Percentiles rank a stretch among this genome's conserved stretches.
Evolutionary conservation across 1,139 yeast species (phyloP).

Genomic region (Protomyces macrosporus): DNA sequence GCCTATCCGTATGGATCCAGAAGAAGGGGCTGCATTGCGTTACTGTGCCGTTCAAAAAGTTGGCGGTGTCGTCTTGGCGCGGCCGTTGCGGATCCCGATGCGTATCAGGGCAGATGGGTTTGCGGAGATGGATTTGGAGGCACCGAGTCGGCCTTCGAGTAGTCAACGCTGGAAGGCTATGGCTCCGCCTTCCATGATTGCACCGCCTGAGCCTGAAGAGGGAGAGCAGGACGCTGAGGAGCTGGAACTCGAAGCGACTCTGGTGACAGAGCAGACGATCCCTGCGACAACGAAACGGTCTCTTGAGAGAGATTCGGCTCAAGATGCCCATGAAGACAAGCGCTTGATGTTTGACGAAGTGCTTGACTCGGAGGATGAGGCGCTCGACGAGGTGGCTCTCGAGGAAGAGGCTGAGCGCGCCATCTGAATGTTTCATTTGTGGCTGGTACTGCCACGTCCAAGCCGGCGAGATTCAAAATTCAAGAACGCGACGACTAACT

Average conservation of each 20-base stretch:
- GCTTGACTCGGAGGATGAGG: background rate
- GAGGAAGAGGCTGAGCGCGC: background rate
- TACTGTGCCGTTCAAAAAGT: constrained; percentile 15
- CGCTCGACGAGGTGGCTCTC: background rate
- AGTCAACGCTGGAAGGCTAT: background rate
- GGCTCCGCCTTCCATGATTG: background rate
- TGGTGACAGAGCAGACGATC: too few species aligned
- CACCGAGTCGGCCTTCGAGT: background rate
- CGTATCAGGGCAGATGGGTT: background rate
- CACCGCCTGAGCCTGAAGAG: too few species aligned
- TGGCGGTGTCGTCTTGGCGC: background rate
- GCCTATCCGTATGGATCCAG: background rate
- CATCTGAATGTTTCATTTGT: background rate
- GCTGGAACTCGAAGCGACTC: too few species aligned
- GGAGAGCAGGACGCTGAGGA: too few species aligned
- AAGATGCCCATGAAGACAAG: background rate
- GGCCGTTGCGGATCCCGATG: background rate
- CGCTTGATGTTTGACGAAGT: background rate
- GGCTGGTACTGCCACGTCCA: background rate
- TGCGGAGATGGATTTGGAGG: background rate
- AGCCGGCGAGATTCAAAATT: background rate
- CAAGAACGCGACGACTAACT: background rate
- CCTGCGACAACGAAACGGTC: too few species aligned
- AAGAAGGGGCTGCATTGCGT: constrained; percentile 9
- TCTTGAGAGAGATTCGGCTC: too few species aligned